Base-by-base conservation (phyloP, 1,139 yeast genomes). In the Pichia sp. region DNA sequence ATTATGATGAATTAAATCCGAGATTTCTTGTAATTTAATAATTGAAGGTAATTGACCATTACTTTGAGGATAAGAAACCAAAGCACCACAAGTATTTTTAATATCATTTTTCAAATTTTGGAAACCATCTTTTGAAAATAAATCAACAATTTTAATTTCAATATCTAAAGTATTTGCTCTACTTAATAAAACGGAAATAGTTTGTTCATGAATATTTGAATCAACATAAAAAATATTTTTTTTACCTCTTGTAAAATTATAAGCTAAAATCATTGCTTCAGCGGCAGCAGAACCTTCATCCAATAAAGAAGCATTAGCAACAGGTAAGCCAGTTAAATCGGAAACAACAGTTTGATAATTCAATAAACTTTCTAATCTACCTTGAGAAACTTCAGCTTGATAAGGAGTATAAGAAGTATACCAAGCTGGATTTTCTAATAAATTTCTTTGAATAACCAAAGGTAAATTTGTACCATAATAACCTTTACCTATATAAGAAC, bases 221-320 rank as follows among this genome's bases (percentile, higher is more conserved):
- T 93, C 97, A 42, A 90, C 87, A 45, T 86, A 85, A 65, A 79
- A 91, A 47, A 75, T 75, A 27, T 70, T 62, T 64, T 81, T 84
- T 73, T 90, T 91, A 56, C 84, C 87, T 63, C 81, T 82, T 46
- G 76, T 68, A 53, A 77, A 75, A 64, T 85, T 84, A 72, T 75
- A 89, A 1, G 96, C 79, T 75, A 93, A 74, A 48, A 91, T 77
- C 95, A 93, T 87, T 43, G 98, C 98, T 71, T 93, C 99, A 46
- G 95, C 96, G 22, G 98, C 99, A 30, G 99, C 98, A 16, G 98
- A 87, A 51, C 95, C 98, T 73, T 93, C 99, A 69, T 93, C 99
- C 61, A 93, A 77, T 54, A 93, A 74, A 3, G 98, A 91, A 2
- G 97, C 96, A 67, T 93, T 93, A 53, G 98, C 93, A 67, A 93